Evolutionary conservation across 2,329 filamentous ascomycete genomes (phyloP), one percentile per base, ranked within the genome.

Genomic region (Diaporthe citrichinensis): DNA sequence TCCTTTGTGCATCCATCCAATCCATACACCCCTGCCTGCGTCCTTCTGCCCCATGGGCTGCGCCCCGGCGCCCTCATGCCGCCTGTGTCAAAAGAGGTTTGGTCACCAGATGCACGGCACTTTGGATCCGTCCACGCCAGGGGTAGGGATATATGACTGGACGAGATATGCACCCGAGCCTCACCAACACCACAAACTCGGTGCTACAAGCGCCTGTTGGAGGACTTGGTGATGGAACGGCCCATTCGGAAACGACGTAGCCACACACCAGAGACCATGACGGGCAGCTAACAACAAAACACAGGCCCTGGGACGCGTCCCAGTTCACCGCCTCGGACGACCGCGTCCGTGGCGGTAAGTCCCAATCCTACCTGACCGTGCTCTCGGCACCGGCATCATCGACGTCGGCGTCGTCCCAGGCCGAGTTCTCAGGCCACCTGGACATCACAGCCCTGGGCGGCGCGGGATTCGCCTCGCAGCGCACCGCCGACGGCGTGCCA

Each of bases 381-480:
- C 20, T 62, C n/a, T 46, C 39, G 12, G 39, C 14, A 1, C 44
- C 62, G 44, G 28, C 5, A 12, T 1, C 7, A 4, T n/a, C 5
- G 8, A n/a, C 34, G 34, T 17, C 71, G 6, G 23, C 10, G 51
- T 55, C 71, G 10, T 31, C 31, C 31, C 55, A 39, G n/a, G 76
- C 68, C 17, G 78, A 83, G 4, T 92, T 90, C 78, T 79, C 85
- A 0, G 83, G 89, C 55, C 91, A 93, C 79, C 84, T 93, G 2
- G 92, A 94, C 77, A 87, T 94, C n/a, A 88, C 89, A 4, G 85
- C 89, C 1, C 83, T 94, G 1, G 94, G 94, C 36, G 94, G 94
- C 41, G 94, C 95, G 0, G 95, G 95, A 7, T 97, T 97, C 81
- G 94, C 94, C 14, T 94, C 92, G 6, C 95, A 96, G 82, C 90